Conservation (phyloP, 2,329 filamentous ascomycete species). For the Pestalotiopsis sp. region DNA sequence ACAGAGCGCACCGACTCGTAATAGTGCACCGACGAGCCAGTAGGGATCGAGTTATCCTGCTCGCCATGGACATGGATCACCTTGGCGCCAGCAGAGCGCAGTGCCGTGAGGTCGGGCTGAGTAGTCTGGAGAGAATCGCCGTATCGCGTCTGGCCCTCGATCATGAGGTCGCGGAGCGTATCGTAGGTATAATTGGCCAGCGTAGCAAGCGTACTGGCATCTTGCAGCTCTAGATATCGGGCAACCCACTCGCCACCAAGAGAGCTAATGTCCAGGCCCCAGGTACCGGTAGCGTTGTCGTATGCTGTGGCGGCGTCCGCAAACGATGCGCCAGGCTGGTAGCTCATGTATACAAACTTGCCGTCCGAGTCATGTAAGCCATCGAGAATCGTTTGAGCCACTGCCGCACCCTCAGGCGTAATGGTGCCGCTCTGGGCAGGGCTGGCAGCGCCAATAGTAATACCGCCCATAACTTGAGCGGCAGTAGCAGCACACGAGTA, state of each 20-base stretch:
- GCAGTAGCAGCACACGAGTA: slow-evolving; percentile 45
- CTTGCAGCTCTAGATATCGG: slow-evolving; percentile 22
- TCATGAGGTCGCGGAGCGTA: slow-evolving; percentile 56
- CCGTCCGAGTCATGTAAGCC: slow-evolving; percentile 40
- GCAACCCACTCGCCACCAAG: slow-evolving; percentile 35
- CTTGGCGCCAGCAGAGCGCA: slow-evolving; percentile 49
- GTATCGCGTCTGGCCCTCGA: slow-evolving; percentile 48
- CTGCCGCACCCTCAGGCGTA: slow-evolving; percentile 29
- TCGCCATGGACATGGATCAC: slow-evolving; percentile 57
- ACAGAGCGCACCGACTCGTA: slow-evolving; percentile 48
- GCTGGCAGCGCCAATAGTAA: slow-evolving; percentile 16
- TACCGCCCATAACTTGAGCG: slow-evolving; percentile 5
- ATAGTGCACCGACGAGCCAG: slow-evolving; percentile 45
- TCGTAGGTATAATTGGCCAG: slow-evolving; percentile 54
- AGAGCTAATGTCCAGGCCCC: slow-evolving; percentile 24
- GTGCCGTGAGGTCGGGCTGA: slow-evolving; percentile 48
- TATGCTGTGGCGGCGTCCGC: slow-evolving; percentile 36
- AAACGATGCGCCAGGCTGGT: slow-evolving; percentile 34
- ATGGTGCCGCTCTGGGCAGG: slow-evolving; percentile 30
- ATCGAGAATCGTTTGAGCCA: slow-evolving; percentile 36
- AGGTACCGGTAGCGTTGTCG: slow-evolving; percentile 29
- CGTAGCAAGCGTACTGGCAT: slow-evolving; percentile 36
- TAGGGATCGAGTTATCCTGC: slow-evolving; percentile 49
- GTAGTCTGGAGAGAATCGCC: slow-evolving; percentile 48
- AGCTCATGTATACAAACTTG: slow-evolving; percentile 37